A percentile compares a stretch with the other conserved stretches of the same genome.
These are phyloP conservation scores for Pascua sp. DNA, from an alignment of 1,284 basidiomycete species.

Conservation along the genomic window DNA sequence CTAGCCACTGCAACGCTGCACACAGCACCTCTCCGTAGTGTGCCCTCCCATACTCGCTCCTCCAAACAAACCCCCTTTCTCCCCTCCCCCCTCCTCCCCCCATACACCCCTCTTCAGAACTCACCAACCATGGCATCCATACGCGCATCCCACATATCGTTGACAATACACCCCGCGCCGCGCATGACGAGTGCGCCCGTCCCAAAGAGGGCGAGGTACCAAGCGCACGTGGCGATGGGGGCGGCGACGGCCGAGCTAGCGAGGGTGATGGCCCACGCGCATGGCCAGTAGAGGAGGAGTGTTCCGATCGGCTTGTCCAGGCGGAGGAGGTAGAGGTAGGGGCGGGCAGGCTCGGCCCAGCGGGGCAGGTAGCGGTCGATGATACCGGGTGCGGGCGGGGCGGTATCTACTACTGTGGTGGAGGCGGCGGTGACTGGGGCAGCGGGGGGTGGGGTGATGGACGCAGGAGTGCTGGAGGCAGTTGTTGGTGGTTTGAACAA, in stretches of 20 bases:
- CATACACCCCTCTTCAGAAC: slow-evolving; percentile 33
- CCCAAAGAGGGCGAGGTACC: slow-evolving; percentile 79
- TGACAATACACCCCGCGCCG: slow-evolving; percentile 97
- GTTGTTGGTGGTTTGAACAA: too few relatives aligned
- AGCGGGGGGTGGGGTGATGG: background rate
- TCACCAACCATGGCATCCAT: slow-evolving; percentile 87
- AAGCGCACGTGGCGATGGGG: slow-evolving; percentile 64
- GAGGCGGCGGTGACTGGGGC: background rate
- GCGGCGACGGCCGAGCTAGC: slow-evolving; percentile 71
- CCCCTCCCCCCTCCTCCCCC: background rate
- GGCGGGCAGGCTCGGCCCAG: slow-evolving; percentile 48
- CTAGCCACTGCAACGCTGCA: too few relatives aligned
- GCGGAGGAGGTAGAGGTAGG: slow-evolving; percentile 81
- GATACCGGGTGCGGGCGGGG: slow-evolving; percentile 3
- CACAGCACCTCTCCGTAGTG: too few relatives aligned
- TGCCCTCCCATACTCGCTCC: too few relatives aligned
- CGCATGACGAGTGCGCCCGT: slow-evolving; percentile 92
- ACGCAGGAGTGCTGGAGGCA: too few relatives aligned
- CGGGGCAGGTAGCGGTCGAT: slow-evolving; percentile 32
- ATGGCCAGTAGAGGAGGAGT: slow-evolving; percentile 86
- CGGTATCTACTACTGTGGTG: background rate
- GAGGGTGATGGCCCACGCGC: slow-evolving; percentile 96
- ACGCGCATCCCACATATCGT: slow-evolving; percentile 96
- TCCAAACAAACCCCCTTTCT: background rate
- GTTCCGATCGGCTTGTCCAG: slow-evolving; percentile 96